phyloP scores from a whole-genome alignment of 257 asterid genomes.

The Nicotiana obtusifolia region DNA sequence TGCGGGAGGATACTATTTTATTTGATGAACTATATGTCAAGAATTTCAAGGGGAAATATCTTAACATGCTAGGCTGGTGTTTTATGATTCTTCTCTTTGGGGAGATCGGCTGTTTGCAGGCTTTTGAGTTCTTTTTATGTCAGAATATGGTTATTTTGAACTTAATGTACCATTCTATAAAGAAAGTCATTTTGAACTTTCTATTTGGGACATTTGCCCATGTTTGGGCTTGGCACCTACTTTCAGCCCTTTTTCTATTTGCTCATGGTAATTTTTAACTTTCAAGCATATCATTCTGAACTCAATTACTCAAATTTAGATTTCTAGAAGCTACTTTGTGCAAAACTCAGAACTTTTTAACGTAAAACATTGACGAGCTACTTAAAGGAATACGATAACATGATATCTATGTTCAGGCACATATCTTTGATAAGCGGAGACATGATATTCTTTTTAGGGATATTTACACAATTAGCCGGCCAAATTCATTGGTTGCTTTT shows the following conservation, averaged over 20 bases:
- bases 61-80: background rate
- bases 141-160: background rate
- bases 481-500: no score
- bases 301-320: background rate
- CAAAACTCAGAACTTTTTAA: background rate
- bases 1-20: background rate
- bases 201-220: no score
- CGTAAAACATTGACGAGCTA: background rate
- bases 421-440: background rate
- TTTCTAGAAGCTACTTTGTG: background rate
- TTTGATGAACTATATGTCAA: background rate
- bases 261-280: background rate
- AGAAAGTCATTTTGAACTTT: no score
- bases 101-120: background rate
- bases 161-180: no score
- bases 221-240: slow-evolving; percentile 1
- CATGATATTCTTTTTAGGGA: background rate
- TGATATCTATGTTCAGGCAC: background rate
- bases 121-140: background rate
- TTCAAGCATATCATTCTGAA: background rate
- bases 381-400: background rate
- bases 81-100: background rate
- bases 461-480: no score
- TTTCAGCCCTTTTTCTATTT: background rate
- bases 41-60: background rate